Conservation (phyloP, 257 asterid species). For the Solanum commersonii region DNA sequence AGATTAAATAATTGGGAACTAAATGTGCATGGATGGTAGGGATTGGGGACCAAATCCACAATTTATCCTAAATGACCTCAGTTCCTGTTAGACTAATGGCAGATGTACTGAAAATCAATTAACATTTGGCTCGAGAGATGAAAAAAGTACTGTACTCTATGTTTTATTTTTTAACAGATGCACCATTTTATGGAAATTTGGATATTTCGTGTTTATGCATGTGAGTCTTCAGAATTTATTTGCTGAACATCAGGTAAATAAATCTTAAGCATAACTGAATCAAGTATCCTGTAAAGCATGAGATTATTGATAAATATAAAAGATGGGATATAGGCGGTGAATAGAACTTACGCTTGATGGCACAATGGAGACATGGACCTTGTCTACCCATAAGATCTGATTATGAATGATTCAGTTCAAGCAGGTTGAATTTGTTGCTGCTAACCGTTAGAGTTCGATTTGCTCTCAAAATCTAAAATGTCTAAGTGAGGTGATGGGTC, state of each 20-base stretch:
- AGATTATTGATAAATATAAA: not conserved
- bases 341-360: conserved; percentile 5
- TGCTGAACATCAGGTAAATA: not conserved
- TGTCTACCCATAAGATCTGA: conserved; percentile 8
- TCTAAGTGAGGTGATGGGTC: not conserved
- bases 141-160: not conserved
- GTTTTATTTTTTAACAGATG: not conserved
- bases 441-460: no score
- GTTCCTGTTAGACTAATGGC: not conserved
- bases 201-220: not conserved
- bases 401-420: not conserved
- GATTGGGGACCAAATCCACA: not conserved
- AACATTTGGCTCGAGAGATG: not conserved
- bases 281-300: not conserved
- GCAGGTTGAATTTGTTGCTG: no score
- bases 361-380: conserved; percentile 22
- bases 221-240: not conserved
- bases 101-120: not conserved
- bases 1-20: not conserved
- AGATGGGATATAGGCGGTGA: not conserved
- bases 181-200: not conserved
- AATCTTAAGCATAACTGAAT: not conserved
- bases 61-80: not conserved
- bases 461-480: no score
- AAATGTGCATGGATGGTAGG: not conserved